Base-by-base conservation (phyloP, 2,329 filamentous ascomycete genomes). In the Graphilbum sp. region DNA sequence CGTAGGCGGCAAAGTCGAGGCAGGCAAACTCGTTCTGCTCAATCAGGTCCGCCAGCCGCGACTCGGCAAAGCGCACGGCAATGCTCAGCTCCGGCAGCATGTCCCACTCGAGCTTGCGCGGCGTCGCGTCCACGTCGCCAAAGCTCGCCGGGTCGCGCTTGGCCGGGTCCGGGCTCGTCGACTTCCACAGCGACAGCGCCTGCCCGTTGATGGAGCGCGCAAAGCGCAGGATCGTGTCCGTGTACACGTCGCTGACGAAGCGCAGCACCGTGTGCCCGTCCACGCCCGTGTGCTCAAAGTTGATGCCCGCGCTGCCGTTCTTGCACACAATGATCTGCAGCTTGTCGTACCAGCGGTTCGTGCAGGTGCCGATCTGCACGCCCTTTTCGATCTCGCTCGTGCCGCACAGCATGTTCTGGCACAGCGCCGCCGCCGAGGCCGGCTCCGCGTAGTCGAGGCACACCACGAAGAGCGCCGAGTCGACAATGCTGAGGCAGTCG, bases 331-430 rank as follows among this genome's bases (percentile, higher is more conserved):
- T 96, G 45, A 98, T 95, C 54, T 98, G 90, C 35, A 98, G 67
- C 63, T 98, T 98, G 61, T 98, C 90, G 53, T 98, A 98, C 90
- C 90, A 98, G 44, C 90, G 71, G 58, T 98, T 98, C 13, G 88
- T 95, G 60, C 90, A 98, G 2, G 90, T 96, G 23, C 90, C 90
- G 33, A 95, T 86, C 59, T 98, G 90, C 2, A 98, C 83, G 5
- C 90, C 90, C 53, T 80, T 82, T 51, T 93, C 82, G 12, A 96
- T 79, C 52, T 90, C 78, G 49, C 80, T 94, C 0, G 86, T 93
- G 33, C 90, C 90, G 52, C 90, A 96, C 12, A 98, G 79, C 88
- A 98, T 96, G 57, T 96, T 98, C 54, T 85, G 86, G 57, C 87
- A 95, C n/a, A 96, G 71, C 24, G 85, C 81, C 0, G 85, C 78